A percentile compares a stretch with the other conserved stretches of the same genome.
Evolutionary conservation across 192 early-diverging fungal species (phyloP).

Genomic region (Dimargaris xerosporica): DNA sequence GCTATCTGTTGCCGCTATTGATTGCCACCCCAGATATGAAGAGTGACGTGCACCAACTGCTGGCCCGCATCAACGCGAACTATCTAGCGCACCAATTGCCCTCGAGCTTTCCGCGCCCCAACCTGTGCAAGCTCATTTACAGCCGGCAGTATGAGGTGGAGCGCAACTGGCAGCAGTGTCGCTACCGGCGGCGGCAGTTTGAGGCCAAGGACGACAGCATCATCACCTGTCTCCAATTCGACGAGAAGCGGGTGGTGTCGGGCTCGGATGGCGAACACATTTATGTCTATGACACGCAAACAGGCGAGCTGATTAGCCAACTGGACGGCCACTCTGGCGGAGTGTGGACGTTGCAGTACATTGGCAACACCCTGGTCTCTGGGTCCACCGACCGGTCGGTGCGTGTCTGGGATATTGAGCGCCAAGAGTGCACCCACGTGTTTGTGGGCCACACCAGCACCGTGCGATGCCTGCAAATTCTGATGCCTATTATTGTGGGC

Average conservation of each 20-base stretch:
- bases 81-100: conserved; percentile 5
- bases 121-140: conserved; percentile 68
- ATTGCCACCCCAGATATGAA: conserved; percentile 16
- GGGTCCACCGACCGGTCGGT: conserved; percentile 93
- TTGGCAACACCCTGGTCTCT: conserved; percentile 74
- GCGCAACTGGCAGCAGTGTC: conserved; percentile 70
- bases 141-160: conserved; percentile 62
- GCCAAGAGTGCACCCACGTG: conserved; percentile 76
- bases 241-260: conserved; percentile 87
- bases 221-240: conserved; percentile 93
- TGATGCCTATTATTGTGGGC: conserved; percentile 46
- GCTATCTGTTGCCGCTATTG: conserved; percentile 3
- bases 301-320: conserved; percentile 52
- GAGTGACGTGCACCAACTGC: conserved; percentile 16
- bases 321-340: conserved; percentile 86
- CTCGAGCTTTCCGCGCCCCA: conserved; percentile 23
- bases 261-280: conserved; percentile 88
- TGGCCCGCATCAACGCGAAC: conserved; percentile 15
- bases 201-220: conserved; percentile 66
- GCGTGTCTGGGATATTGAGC: conserved; percentile 90
- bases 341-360: conserved; percentile 94
- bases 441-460: conserved; percentile 92
- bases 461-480: conserved; percentile 83
- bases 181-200: conserved; percentile 62
- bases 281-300: conserved; percentile 78